Evolutionary conservation across 2,329 filamentous ascomycete species (phyloP), one percentile per base, ranked within the genome.

Genomic region (Eutypella sp.): DNA sequence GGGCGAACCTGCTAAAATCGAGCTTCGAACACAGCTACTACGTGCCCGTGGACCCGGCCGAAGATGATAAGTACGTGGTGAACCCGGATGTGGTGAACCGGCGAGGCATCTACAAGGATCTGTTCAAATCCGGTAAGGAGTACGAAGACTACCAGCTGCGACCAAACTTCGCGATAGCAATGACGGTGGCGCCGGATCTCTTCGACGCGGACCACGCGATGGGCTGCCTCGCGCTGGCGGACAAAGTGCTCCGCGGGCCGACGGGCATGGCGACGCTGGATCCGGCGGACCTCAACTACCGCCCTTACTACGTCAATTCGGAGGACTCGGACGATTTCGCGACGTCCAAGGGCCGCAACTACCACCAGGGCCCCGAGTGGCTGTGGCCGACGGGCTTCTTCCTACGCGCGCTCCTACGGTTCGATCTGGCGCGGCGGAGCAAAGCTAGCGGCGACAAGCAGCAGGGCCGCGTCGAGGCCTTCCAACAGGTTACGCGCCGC

Each of bases 311-410:
- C 71, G 83, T 85, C 73, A 99, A 99, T 71, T 87, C 85, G 55
- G 92, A 97, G 60, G 93, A 99, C 67, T 92, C 85, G 48, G 82
- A 81, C 11, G 88, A 97, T 66, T 97, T 96, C 61, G 81, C 88
- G 10, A 97, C 92, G 0, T 83, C 87, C 57, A 97, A 97, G 68
- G 93, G 93, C 41, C 79, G 93, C 46, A 99, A 97, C 68, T 99
- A 99, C 69, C 93, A 99, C 67, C 92, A 97, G 66, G 93, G 93
- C 4, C 95, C 93, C 0, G 93, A 99, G 66, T 99, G 93, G 93
- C 72, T 96, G 20, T 99, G 93, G 93, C 95, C 92, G 0, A 92
- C 89, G 1, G 93, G 93, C 4, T 99, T 90, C 73, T 99, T 96
- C 75, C 75, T 96, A 19, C 84, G 95, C 41, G 93, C 93, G 1